Conservation (phyloP, 352 stramenopile genomes). For the Phytophthora macrochlamydospora region DNA sequence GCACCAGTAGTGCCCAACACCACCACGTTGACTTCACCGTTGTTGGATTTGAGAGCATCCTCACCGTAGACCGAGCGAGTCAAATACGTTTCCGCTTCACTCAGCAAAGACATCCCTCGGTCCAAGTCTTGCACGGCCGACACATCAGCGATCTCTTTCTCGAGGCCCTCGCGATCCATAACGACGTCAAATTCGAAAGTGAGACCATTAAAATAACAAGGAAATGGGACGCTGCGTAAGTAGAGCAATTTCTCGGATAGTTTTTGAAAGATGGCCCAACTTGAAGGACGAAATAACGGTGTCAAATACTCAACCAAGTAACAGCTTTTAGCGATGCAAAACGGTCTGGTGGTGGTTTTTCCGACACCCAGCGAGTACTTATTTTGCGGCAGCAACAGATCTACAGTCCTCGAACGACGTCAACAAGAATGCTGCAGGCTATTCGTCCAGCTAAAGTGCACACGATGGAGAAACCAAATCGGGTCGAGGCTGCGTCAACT, state of each 20-base stretch:
- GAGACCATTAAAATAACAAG: neutral
- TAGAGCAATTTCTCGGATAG: neutral
- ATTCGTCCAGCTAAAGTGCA: too few species aligned
- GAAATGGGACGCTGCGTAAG: neutral
- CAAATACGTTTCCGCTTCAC: slow-evolving; percentile 24
- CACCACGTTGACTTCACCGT: slow-evolving; percentile 8
- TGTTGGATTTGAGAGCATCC: neutral
- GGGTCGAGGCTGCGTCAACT: too few species aligned
- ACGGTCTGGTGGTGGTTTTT: too few species aligned
- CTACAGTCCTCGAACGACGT: too few species aligned
- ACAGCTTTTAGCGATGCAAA: too few species aligned
- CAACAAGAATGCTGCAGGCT: too few species aligned
- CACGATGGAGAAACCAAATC: too few species aligned
- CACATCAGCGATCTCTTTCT: slow-evolving; percentile 3
- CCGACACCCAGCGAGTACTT: too few species aligned
- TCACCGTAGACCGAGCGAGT: slow-evolving; percentile 2
- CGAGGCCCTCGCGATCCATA: slow-evolving; percentile 9
- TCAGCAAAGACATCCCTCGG: slow-evolving; percentile 7
- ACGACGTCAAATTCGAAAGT: neutral
- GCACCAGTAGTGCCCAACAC: slow-evolving; percentile 20
- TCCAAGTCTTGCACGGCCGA: slow-evolving; percentile 9
- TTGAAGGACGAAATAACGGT: too few species aligned
- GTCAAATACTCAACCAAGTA: too few species aligned
- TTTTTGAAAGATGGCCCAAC: too few species aligned
- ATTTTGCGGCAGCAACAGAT: too few species aligned